Base-by-base conservation (phyloP, 129 eudicot genomes). In the Escallonia rubra region DNA sequence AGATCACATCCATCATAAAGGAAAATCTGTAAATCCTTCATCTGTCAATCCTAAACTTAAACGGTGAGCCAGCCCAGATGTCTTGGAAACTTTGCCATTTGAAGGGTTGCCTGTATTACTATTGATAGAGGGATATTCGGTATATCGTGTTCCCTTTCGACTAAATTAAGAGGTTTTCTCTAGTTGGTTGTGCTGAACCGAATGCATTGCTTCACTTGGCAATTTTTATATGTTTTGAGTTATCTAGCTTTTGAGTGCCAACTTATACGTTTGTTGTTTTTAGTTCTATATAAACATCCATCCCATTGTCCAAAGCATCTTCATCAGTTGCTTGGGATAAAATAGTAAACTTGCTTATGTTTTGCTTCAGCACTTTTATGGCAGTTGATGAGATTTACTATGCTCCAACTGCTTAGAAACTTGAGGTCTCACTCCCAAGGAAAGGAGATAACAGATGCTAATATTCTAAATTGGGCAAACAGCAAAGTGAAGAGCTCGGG, bases 391-490 rank as follows among this genome's bases (percentile, higher is more conserved):
- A 79, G 97, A 72, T 91, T 83, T 80, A 74, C 68, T 66, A 86
- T 91, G 94, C 89, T 91, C 73, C 85, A 83, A 79, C 88, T 91
- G 42, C 83, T 91, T 49, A 91, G 59, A 63, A 91, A 91, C 72
- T 82, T 91, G 79, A 83, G 95, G 71, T 83, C 89, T 16, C 83
- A 74, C 67, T 76, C 90, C 61, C 95, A 84, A 68, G 96, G 98
- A 55, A 92, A 82, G 79, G 98, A 92, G 82, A 88, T 92, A 47
- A 85, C 79, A 2, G 98, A 88, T 78, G 76, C 81, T 39, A 89
- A 83, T 69, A 92, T 92, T 63, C 80, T 92, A 41, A 77, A 77
- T 60, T 92, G 98, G 98, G 98, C 98, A 73, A 92, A 92, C 78
- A 64, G 60, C 7, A 92, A 86, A 85, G 98, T 92, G 45, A 80